Percentiles rank a stretch among this genome's conserved stretches.
Evolutionary conservation across 768 basidiomycete species (phyloP).

Genomic region (Leccinellum rugosiceps): DNA sequence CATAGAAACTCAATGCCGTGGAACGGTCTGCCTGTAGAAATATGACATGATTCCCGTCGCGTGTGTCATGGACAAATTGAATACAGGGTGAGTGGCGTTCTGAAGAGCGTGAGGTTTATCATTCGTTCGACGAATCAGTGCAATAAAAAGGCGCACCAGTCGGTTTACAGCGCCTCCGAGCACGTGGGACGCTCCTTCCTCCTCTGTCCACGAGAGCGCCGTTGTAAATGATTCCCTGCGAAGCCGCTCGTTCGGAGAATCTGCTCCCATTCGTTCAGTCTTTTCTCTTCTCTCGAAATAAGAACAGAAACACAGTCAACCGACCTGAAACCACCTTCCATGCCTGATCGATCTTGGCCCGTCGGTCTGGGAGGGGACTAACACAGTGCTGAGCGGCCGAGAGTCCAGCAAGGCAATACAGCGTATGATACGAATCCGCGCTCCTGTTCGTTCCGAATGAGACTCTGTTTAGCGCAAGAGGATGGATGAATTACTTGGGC

Average conservation of each 20-base stretch:
- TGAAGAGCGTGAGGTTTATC: slow-evolving; percentile 22
- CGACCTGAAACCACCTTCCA: slow-evolving; percentile 35
- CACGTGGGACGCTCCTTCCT: slow-evolving; percentile 52
- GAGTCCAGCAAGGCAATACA: slow-evolving; percentile 89
- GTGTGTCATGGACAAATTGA: slow-evolving; percentile 72
- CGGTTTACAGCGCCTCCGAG: slow-evolving; percentile 63
- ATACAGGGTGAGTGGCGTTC: slow-evolving; percentile 82
- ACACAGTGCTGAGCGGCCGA: slow-evolving; percentile 86
- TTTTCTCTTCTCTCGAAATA: not conserved
- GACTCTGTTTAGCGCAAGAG: not conserved
- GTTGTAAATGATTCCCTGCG: slow-evolving; percentile 50
- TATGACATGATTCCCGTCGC: slow-evolving; percentile 63
- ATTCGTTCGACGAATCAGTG: not conserved
- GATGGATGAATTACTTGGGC: slow-evolving; percentile 62
- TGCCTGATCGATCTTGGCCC: slow-evolving; percentile 29
- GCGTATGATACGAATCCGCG: slow-evolving; percentile 95
- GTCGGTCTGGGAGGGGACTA: slow-evolving; percentile 40
- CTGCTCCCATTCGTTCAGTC: slow-evolving; percentile 23
- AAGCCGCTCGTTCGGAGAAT: slow-evolving; percentile 21
- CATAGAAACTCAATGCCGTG: slow-evolving; percentile 10
- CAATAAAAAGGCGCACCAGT: slow-evolving; percentile 44
- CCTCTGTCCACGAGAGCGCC: slow-evolving; percentile 65
- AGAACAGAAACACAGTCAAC: slow-evolving; percentile 5
- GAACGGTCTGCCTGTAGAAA: slow-evolving; percentile 64
- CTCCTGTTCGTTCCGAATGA: slow-evolving; percentile 41